A percentile compares a stretch with the other conserved stretches of the same genome.
Conservation (phyloP, 2,329 filamentous ascomycete species). For the Lachnellula hyalina region DNA sequence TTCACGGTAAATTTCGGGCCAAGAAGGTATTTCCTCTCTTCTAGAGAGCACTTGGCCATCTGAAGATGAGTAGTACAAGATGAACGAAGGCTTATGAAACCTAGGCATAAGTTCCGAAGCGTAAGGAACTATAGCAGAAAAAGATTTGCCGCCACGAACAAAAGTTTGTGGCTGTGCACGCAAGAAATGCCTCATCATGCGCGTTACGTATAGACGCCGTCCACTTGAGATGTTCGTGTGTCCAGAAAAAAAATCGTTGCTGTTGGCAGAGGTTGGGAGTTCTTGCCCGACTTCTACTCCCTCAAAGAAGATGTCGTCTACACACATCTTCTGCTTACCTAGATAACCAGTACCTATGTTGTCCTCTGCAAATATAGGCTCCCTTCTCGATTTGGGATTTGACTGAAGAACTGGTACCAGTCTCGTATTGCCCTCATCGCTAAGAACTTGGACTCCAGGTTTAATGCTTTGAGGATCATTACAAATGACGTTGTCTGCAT, state of each 20-base stretch:
- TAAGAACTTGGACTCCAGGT: slow-evolving; percentile 16
- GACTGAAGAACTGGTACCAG: slow-evolving; percentile 14
- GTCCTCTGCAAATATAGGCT: not conserved
- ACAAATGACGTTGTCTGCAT: slow-evolving; percentile 14
- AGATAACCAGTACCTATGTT: slow-evolving; percentile 31
- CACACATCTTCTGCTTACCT: slow-evolving; percentile 32
- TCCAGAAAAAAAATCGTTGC: slow-evolving; percentile 22
- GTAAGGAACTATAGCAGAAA: slow-evolving; percentile 27
- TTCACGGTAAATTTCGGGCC: slow-evolving; percentile 28
- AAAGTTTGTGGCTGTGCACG: slow-evolving; percentile 17
- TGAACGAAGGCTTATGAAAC: slow-evolving; percentile 30
- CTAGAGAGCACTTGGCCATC: slow-evolving; percentile 20
- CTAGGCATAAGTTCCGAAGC: slow-evolving; percentile 18
- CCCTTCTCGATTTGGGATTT: slow-evolving; percentile 2
- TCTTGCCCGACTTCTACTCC: slow-evolving; percentile 26
- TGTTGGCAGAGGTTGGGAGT: slow-evolving; percentile 23
- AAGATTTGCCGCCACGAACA: slow-evolving; percentile 13
- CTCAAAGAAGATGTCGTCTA: slow-evolving; percentile 39
- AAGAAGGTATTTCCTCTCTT: slow-evolving; percentile 25
- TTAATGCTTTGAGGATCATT: slow-evolving; percentile 11
- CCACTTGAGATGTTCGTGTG: slow-evolving; percentile 36
- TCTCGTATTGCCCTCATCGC: slow-evolving; percentile 20
- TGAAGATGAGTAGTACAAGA: slow-evolving; percentile 22
- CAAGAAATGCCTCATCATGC: slow-evolving; percentile 38
- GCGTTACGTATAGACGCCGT: slow-evolving; percentile 40